phyloP scores from a whole-genome alignment of 2,329 filamentous ascomycete genomes.

The Neonectria sp. region DNA sequence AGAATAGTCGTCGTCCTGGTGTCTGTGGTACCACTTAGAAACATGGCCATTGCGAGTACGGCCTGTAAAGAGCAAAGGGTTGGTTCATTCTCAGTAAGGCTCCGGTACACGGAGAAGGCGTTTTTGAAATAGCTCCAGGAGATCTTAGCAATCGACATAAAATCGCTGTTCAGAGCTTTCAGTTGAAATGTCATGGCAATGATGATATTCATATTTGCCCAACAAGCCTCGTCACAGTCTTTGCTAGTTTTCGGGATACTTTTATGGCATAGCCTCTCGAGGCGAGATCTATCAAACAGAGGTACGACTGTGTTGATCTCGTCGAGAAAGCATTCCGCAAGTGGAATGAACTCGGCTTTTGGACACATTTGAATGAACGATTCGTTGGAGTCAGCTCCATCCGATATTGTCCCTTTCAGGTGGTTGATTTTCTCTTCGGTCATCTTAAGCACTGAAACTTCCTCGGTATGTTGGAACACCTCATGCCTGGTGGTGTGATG shows the following conservation, averaged over 20 bases:
- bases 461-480: too few species aligned
- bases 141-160: not conserved
- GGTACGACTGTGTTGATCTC: not conserved
- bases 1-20: too few species aligned
- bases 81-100: not conserved
- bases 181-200: not conserved
- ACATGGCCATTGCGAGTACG: too few species aligned
- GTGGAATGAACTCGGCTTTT: not conserved
- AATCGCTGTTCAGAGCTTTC: not conserved
- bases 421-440: too few species aligned
- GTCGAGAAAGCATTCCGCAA: constrained; percentile 2
- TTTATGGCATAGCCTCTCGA: not conserved
- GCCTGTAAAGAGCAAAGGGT: too few species aligned
- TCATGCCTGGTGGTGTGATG: too few species aligned
- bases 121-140: constrained; percentile 8
- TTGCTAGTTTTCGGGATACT: not conserved
- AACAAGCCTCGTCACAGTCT: not conserved
- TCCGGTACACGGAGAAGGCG: not conserved
- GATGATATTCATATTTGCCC: not conserved
- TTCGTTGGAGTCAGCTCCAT: not conserved
- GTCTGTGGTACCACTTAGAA: too few species aligned
- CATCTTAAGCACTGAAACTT: too few species aligned
- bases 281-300: not conserved
- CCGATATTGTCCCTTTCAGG: too few species aligned
- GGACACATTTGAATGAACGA: not conserved